Conservation (phyloP, 2,329 filamentous ascomycete species). For the Colletotrichum falcatum region DNA sequence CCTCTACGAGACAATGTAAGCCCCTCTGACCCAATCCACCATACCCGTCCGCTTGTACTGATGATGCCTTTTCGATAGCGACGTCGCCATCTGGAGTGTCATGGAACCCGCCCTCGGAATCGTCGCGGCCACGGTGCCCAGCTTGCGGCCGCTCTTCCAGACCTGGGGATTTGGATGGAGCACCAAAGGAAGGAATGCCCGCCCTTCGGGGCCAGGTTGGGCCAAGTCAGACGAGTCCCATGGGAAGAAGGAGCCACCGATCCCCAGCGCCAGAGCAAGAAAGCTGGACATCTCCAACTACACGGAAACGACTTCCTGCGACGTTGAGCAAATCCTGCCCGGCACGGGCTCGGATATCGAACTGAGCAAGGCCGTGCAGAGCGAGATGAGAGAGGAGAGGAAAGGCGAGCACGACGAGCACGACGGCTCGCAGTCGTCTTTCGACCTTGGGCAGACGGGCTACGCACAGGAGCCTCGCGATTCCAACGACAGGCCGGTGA, state of each 20-base stretch:
- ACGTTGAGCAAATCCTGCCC: conserved; percentile 28
- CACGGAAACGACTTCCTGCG: conserved; percentile 26
- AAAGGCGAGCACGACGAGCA: conserved; percentile 14
- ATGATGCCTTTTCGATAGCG: conserved; percentile 42
- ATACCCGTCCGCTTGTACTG: not conserved
- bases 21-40: not conserved
- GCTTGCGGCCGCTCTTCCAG: conserved; percentile 49
- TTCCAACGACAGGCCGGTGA: conserved; percentile 14
- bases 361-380: conserved; percentile 29
- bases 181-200: conserved; percentile 34
- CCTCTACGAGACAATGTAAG: conserved; percentile 49
- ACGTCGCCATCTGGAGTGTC: conserved; percentile 49
- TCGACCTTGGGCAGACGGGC: conserved; percentile 28
- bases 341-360: conserved; percentile 36
- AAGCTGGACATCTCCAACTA: conserved; percentile 14
- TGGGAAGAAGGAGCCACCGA: not conserved
- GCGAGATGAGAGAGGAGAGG: not conserved
- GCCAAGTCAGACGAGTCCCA: not conserved
- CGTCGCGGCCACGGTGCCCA: conserved; percentile 49
- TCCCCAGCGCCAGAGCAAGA: not conserved
- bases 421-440: conserved; percentile 31
- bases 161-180: conserved; percentile 44
- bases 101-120: conserved; percentile 51
- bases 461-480: conserved; percentile 6
- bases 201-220: conserved; percentile 21